Percentiles rank a stretch among this genome's conserved stretches.
Evolutionary conservation across 1,284 basidiomycete species (phyloP).

Genomic region (Exobasidium rhododendri): DNA sequence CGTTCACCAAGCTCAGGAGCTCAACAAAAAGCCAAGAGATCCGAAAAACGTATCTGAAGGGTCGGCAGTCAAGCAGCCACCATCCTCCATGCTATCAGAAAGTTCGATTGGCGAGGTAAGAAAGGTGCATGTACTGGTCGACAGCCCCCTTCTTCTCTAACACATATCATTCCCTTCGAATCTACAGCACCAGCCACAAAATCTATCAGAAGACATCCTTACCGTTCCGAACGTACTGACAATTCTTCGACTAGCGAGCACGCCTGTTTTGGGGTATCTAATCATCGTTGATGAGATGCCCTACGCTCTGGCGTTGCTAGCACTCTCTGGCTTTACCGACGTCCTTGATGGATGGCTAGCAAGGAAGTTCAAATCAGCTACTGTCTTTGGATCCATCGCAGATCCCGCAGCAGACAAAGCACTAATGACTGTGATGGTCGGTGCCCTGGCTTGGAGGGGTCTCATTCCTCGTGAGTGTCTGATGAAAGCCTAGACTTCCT

Average conservation of each 20-base stretch:
- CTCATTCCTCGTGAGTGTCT: conserved; percentile 79
- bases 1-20: background rate
- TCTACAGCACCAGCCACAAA: background rate
- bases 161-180: background rate
- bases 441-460: conserved; percentile 77
- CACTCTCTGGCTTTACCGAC: conserved; percentile 86
- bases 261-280: conserved; percentile 86
- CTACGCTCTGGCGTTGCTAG: conserved; percentile 74
- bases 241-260: conserved; percentile 76
- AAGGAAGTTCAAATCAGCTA: conserved; percentile 66
- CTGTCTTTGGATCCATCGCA: conserved; percentile 87
- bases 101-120: background rate
- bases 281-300: conserved; percentile 79
- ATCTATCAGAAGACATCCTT: conserved; percentile 77
- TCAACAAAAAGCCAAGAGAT: too few relatives aligned
- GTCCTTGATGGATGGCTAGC: conserved; percentile 88
- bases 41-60: too few relatives aligned
- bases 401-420: conserved; percentile 97
- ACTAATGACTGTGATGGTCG: conserved; percentile 88
- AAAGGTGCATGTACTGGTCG: too few relatives aligned
- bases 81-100: background rate
- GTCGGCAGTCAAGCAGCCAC: too few relatives aligned
- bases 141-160: too few relatives aligned
- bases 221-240: conserved; percentile 91
- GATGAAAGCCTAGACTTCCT: background rate